Base-by-base conservation (phyloP, 129 eudicot genomes). In the Dittrichia graveolens region DNA sequence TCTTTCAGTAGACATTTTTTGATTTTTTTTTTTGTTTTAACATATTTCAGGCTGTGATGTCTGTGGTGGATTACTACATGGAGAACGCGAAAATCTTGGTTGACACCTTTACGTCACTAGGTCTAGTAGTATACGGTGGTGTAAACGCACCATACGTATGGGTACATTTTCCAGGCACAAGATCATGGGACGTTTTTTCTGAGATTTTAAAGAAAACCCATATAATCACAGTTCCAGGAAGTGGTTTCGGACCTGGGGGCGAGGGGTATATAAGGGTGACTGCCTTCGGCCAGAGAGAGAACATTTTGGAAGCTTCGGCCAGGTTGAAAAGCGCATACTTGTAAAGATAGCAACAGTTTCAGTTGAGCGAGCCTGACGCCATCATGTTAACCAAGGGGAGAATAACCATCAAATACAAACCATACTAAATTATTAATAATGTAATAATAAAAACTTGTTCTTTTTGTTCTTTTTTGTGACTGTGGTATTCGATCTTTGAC, bases 211-310 rank as follows among this genome's bases (percentile, higher is more conserved):
- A 75, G 60, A 89, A 83, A 69, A 81, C 95, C 2, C 88, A 93
- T 82, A 81, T 93, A 70, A 78, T 89, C 64, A 89, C 95, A 5
- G 88, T 89, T 67, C 98, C 96, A 1, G 98, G 98, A 41, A 85
- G 92, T 7, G 98, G 98, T 6, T 93, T 89, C 78, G 98, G 98
- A 35, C 92, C 91, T 8, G 91, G 83, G 6, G 98, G 98, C 45
- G 91, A 89, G 82, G 98, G 84, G 67, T 89, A 79, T 54, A 80
- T 89, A 62, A 73, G 98, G 86, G 90, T 89, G 15, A 72, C 92
- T 43, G 90, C 96, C 15, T 93, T 93, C 45, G 96, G 92, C 15
- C 89, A 77, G 61, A 83, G 92, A 75, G 91, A 85, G 13, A 73
- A 68, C 18, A 81, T 89, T 54, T 58, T 89, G 54, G 95, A 93